These are phyloP conservation scores for Cardamine chenopodiifolia DNA, from an alignment of 345 rosid genomes.

Conservation along the genomic window DNA sequence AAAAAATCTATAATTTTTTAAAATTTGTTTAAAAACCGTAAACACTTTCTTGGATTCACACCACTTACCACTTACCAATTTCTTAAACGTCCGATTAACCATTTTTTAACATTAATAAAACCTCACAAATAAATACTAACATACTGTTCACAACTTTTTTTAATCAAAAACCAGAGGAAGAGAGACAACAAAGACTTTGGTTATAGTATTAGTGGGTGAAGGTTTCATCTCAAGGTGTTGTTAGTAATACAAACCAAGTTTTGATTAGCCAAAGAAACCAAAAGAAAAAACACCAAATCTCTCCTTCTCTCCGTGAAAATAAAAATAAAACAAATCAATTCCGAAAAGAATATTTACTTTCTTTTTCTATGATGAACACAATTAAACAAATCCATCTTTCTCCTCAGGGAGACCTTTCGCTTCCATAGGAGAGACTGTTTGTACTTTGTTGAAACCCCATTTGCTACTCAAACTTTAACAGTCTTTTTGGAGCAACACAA, in stretches of 20 bases:
- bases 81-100: too few species aligned
- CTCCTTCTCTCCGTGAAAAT: not conserved
- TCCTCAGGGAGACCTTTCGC: slow-evolving; percentile 15
- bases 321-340: slow-evolving; percentile 21
- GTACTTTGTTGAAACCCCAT: slow-evolving; percentile 30
- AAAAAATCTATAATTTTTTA: too few species aligned
- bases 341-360: slow-evolving; percentile 32
- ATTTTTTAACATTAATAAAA: too few species aligned
- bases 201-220: slow-evolving; percentile 1
- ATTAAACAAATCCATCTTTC: slow-evolving; percentile 28
- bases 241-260: slow-evolving; percentile 6
- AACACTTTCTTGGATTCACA: too few species aligned
- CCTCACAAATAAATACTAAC: too few species aligned
- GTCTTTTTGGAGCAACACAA: slow-evolving; percentile 16
- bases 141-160: too few species aligned
- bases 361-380: slow-evolving; percentile 35
- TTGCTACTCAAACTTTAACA: slow-evolving; percentile 31
- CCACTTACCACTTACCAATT: too few species aligned
- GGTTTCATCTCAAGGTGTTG: not conserved
- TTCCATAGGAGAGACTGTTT: slow-evolving; percentile 22
- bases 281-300: not conserved
- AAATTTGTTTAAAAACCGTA: too few species aligned
- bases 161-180: not conserved
- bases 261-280: slow-evolving; percentile 10
- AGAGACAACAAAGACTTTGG: not conserved